These are phyloP conservation scores for Sarocladium strictum DNA, from an alignment of 2,329 filamentous ascomycete species.

Conservation along the genomic window DNA sequence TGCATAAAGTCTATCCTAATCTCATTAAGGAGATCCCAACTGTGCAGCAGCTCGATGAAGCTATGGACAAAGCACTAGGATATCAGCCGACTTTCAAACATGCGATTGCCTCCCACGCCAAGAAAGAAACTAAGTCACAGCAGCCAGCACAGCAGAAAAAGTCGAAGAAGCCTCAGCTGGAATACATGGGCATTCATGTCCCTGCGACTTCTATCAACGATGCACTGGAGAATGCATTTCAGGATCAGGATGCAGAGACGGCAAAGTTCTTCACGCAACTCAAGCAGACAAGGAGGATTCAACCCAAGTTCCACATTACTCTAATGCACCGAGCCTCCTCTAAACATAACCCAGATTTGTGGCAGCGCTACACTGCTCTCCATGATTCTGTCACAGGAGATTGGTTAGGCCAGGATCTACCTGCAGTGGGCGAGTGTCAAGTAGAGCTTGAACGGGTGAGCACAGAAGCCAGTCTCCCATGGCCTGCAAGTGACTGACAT, in stretches of 20 bases:
- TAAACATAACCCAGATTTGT: constrained; percentile 59
- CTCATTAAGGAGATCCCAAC: constrained; percentile 67
- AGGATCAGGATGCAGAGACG: constrained; percentile 37
- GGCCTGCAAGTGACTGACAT: neutral
- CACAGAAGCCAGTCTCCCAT: no score
- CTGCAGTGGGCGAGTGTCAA: constrained; percentile 52
- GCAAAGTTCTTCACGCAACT: constrained; percentile 66
- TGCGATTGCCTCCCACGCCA: constrained; percentile 56
- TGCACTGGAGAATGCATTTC: constrained; percentile 67
- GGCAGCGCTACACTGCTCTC: constrained; percentile 65
- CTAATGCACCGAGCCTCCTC: constrained; percentile 73
- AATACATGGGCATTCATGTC: constrained; percentile 52
- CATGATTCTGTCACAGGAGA: constrained; percentile 39
- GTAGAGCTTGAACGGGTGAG: constrained; percentile 56
- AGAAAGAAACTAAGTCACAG: constrained; percentile 26
- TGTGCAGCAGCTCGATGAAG: constrained; percentile 68
- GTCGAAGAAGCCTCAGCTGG: constrained; percentile 41
- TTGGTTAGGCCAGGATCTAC: constrained; percentile 19
- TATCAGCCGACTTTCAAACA: constrained; percentile 75
- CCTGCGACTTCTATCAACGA: constrained; percentile 34
- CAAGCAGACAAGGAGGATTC: constrained; percentile 66
- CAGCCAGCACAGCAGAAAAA: constrained; percentile 23
- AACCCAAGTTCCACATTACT: constrained; percentile 87
- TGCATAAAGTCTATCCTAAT: constrained; percentile 73
- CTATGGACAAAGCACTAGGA: constrained; percentile 67